Conservation (phyloP, 306 rosid genomes). For the Morella rubra region DNA sequence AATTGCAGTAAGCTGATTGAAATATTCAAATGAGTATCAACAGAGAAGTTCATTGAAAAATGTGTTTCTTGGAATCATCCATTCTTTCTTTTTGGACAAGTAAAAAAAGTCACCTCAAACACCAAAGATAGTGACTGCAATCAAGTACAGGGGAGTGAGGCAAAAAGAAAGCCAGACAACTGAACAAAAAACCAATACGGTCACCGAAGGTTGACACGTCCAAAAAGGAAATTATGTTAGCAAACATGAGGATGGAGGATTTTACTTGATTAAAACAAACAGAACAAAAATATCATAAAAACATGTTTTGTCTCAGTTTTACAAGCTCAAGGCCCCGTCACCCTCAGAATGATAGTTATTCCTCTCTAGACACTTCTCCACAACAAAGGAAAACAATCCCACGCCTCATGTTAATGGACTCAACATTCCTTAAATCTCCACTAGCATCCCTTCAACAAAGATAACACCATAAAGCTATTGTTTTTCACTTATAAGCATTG, state of each 20-base stretch:
- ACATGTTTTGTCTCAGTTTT: background rate
- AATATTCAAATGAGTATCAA: background rate
- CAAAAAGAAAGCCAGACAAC: background rate
- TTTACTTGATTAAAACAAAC: too few species aligned
- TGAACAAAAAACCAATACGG: background rate
- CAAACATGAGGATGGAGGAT: background rate
- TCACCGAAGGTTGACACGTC: background rate
- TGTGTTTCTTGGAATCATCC: too few species aligned
- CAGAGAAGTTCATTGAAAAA: background rate
- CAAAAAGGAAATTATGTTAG: background rate
- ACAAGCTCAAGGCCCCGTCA: background rate
- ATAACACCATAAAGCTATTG: background rate
- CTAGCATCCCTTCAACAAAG: background rate
- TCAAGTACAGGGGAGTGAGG: background rate
- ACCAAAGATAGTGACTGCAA: background rate
- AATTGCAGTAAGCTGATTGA: too few species aligned
- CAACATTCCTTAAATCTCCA: background rate
- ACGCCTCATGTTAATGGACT: background rate
- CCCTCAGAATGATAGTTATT: background rate
- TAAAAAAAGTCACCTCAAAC: background rate
- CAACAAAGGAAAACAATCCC: background rate
- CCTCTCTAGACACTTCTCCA: background rate
- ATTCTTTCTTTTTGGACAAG: background rate
- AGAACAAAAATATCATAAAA: background rate
- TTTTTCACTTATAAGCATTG: background rate